Base-by-base conservation (phyloP, 441 rosid species). In the Populus hybrid region DNA sequence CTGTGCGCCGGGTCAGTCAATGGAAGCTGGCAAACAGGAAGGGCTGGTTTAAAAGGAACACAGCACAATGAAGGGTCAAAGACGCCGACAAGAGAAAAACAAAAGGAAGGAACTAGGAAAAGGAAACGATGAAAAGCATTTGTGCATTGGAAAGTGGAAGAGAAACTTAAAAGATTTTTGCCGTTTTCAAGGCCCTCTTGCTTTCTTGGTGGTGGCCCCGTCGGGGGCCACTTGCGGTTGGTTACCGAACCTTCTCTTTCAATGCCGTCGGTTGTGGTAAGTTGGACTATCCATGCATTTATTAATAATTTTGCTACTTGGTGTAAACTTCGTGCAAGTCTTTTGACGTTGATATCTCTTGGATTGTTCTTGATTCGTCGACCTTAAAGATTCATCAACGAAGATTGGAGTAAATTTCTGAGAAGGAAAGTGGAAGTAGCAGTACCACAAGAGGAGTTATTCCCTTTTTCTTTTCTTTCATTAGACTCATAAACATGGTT, bases 191-290 rank as follows among this genome's bases (percentile, higher is more conserved):
- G 83, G 79, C 12, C 32, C 20, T 57, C 6, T 26, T 26, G 1
- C 32, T 26, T 11, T 14, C 16, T 21, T 71, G 57, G 40, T 5
- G 23, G 34, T 30, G 32, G 32, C 32, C 32, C 4, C 4, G 32
- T 30, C 32, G 32, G 72, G 64, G 36, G 59, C 70, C 24, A 4
- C 0, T 8, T 61, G 2, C 26, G 64, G 72, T 72, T 42, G 70
- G 75, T 36, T 23, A 81, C 79, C 71, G 86, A 85, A 84, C 78
- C 82, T 80, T 83, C 88, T 50, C 7, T 75, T 85, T 71, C 69
- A 72, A 75, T 81, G 86, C 78, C 83, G 86, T 68, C 75, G 74
- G 75, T 77, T 66, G 57, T 35, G 83, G 79, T 26, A 18, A 34
- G 67, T 64, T 61, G 23, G 10, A 32, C 20, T 16, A 9, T 36